phyloP scores from a whole-genome alignment of 2,329 filamentous ascomycete genomes.

The Talaromyces sp. region DNA sequence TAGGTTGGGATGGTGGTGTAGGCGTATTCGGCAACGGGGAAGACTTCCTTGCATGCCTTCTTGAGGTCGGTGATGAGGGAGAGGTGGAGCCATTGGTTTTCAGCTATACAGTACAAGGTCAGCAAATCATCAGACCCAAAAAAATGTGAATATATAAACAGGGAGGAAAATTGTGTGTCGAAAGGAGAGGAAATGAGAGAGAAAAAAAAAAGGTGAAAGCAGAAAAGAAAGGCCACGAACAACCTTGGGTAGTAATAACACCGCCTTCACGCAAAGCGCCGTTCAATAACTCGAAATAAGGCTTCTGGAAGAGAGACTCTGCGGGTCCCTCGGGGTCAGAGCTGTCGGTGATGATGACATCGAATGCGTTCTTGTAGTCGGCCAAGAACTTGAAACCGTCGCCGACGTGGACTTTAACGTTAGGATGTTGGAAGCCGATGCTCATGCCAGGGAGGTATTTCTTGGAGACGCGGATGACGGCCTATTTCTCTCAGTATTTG shows the following conservation, averaged over 20 bases:
- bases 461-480: conserved; percentile 97
- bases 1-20: conserved; percentile 99
- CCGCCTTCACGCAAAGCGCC: conserved; percentile 89
- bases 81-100: conserved; percentile 99
- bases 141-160: not conserved
- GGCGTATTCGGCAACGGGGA: conserved; percentile 95
- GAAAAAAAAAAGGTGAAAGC: conserved; percentile 18
- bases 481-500: conserved; percentile 45
- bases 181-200: conserved; percentile 16
- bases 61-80: conserved; percentile 90
- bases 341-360: conserved; percentile 99
- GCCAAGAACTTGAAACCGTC: conserved; percentile 99
- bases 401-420: conserved; percentile 86
- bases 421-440: conserved; percentile 88
- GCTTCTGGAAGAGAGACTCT: conserved; percentile 95
- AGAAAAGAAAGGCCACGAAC: conserved; percentile 74
- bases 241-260: conserved; percentile 99
- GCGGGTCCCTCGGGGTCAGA: conserved; percentile 96
- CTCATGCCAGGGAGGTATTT: conserved; percentile 94
- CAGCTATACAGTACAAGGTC: conserved; percentile 56
- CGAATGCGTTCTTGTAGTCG: conserved; percentile 95
- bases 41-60: conserved; percentile 94
- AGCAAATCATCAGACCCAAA: not conserved
- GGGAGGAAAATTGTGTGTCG: not conserved
- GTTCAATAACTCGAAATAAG: conserved; percentile 92